phyloP scores from a whole-genome alignment of 176 grass and related monocot genomes.

The Ensete ventricosum region DNA sequence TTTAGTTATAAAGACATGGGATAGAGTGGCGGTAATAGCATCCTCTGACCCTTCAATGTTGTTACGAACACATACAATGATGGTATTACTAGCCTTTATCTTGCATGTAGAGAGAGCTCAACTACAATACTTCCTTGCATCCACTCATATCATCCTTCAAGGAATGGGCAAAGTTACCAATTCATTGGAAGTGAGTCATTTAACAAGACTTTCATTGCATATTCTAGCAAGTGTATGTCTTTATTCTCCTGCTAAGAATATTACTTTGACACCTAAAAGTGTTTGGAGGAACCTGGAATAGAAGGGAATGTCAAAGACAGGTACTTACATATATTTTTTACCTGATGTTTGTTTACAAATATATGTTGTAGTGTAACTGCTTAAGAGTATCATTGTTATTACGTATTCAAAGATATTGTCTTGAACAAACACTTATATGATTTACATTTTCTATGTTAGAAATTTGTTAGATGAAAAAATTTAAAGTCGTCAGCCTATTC shows the following conservation, averaged over 20 bases:
- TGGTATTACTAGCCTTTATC: constrained; percentile 51
- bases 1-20: constrained; percentile 70
- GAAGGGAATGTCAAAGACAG: constrained; percentile 52
- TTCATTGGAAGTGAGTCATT: constrained; percentile 53
- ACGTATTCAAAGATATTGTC: background rate
- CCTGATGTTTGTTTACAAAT: background rate
- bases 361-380: background rate
- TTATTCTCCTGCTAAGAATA: constrained; percentile 83
- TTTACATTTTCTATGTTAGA: background rate
- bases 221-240: constrained; percentile 78
- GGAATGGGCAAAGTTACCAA: constrained; percentile 39
- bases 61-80: constrained; percentile 63
- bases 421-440: background rate
- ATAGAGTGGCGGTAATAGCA: constrained; percentile 45
- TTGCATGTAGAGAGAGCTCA: constrained; percentile 61
- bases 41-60: constrained; percentile 65
- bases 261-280: constrained; percentile 69
- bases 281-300: too few species aligned
- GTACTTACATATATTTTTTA: constrained; percentile 28
- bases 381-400: too few species aligned
- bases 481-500: background rate
- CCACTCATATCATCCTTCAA: constrained; percentile 49
- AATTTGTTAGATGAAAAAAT: background rate
- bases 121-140: constrained; percentile 50
- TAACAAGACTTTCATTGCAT: constrained; percentile 66